Evolutionary conservation across 1,139 yeast species (phyloP).

Genomic region (Eremothecium cymbalariae): DNA sequence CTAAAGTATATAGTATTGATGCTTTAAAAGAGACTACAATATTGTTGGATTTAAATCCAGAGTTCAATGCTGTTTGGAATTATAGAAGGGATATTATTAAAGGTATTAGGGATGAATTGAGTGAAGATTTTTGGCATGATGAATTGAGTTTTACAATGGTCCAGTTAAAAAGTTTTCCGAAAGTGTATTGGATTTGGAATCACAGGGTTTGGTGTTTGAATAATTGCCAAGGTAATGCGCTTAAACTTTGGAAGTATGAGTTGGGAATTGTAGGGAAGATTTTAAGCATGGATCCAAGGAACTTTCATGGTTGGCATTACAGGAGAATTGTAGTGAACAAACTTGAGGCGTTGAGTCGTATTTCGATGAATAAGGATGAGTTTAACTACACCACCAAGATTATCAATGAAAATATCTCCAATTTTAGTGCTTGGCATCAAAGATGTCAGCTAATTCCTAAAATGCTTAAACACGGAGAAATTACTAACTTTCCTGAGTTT

Average conservation of each 20-base stretch:
- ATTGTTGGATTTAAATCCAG: slow-evolving; percentile 66
- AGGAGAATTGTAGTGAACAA: slow-evolving; percentile 60
- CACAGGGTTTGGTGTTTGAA: slow-evolving; percentile 80
- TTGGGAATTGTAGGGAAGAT: slow-evolving; percentile 59
- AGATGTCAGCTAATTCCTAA: slow-evolving; percentile 61
- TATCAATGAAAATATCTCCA: slow-evolving; percentile 77
- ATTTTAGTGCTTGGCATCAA: slow-evolving; percentile 95
- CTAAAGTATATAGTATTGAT: slow-evolving; percentile 33
- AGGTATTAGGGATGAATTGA: slow-evolving; percentile 20
- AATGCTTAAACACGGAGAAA: slow-evolving; percentile 35
- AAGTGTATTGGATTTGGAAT: slow-evolving; percentile 95
- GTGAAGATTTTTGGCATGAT: slow-evolving; percentile 37
- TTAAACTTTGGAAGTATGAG: slow-evolving; percentile 56
- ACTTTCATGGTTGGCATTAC: slow-evolving; percentile 95
- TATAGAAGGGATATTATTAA: slow-evolving; percentile 65
- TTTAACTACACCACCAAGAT: slow-evolving; percentile 69
- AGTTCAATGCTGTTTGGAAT: slow-evolving; percentile 86
- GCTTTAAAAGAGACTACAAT: slow-evolving; percentile 48
- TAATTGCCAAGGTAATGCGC: slow-evolving; percentile 39
- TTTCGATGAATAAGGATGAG: slow-evolving; percentile 40
- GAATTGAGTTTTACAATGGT: slow-evolving; percentile 59
- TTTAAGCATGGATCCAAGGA: slow-evolving; percentile 66
- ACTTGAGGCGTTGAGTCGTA: slow-evolving; percentile 36
- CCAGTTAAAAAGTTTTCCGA: slow-evolving; percentile 62
- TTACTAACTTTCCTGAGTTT: slow-evolving; percentile 30